Base-by-base conservation (phyloP, 2,329 filamentous ascomycete species). In the Coniochaeta hoffmannii region DNA sequence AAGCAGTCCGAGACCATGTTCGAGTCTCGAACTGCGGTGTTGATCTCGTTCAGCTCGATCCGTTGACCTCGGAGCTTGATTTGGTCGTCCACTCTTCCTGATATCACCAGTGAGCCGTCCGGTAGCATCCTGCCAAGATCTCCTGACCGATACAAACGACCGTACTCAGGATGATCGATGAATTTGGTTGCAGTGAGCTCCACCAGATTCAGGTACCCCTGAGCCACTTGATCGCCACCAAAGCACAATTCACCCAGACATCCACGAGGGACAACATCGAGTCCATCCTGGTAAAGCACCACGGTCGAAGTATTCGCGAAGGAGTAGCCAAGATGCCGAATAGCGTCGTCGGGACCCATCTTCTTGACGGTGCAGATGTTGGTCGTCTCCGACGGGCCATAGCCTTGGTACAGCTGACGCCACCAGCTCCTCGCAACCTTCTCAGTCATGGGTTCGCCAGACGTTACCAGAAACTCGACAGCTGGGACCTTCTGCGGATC, bases 181-280 rank as follows among this genome's bases (percentile, higher is more conserved):
- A 96, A 89, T 62, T 86, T 90, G 12, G 77, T 71, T 0, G 73
- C 68, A 0, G 87, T 90, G 38, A 89, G 70, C 3, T 79, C 76
- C 0, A 82, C 77, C 68, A 80, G 76, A 56, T 86, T 83, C 28
- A 94, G 75, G 64, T 93, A 96, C 1, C 89, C 90, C 36, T 79
- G 76, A 41, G 83, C 85, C 5, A 96, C 83, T 69, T 96, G 91
- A 51, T 89, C 82, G 11, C 91, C 92, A 14, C 90, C 90, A 67
- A 96, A 94, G 64, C 89, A 95, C 7, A 96, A 76, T 67, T 96
- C 91, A 11, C 92, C 92, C 15, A 90, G 74, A 59, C 83, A 87
- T 3, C 90, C 90, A 7, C 81, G 67, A 0, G 89, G 89, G 0
- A 91, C 72, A 1, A 83, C 64, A 0, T 78, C 68, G 4, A 84